Percentiles rank a stretch among this genome's conserved stretches.
Evolutionary conservation across 345 rosid genomes (phyloP).

Genomic region (Melaleuca alternifolia): DNA sequence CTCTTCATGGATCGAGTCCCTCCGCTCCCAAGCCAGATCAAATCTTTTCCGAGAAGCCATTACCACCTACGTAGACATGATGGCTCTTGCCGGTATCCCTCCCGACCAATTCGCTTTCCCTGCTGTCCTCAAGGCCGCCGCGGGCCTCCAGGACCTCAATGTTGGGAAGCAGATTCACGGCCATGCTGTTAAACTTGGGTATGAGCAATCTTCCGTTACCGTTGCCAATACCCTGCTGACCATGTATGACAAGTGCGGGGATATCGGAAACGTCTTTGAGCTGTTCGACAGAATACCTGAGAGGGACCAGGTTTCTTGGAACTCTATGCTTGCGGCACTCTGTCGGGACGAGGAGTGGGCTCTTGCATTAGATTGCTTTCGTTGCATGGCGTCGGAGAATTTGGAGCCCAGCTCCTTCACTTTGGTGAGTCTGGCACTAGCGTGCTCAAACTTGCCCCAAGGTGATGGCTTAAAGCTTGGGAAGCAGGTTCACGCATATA

Average conservation of each 20-base stretch:
- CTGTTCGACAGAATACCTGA: constrained; percentile 72
- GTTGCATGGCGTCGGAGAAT: constrained; percentile 42
- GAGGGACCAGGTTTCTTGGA: constrained; percentile 88
- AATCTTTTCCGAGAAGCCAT: constrained; percentile 53
- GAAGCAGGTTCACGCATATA: constrained; percentile 63
- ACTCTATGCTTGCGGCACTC: constrained; percentile 55
- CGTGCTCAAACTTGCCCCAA: constrained; percentile 51
- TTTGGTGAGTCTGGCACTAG: constrained; percentile 62
- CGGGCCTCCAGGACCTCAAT: constrained; percentile 36
- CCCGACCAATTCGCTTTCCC: constrained; percentile 80
- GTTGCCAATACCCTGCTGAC: constrained; percentile 69
- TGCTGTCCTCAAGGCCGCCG: constrained; percentile 55
- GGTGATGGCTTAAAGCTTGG: constrained; percentile 46
- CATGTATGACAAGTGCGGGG: constrained; percentile 61
- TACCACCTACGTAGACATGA: constrained; percentile 51
- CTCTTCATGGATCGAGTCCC: constrained; percentile 45
- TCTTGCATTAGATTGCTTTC: constrained; percentile 48
- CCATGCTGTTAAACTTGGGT: constrained; percentile 64
- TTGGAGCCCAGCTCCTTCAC: constrained; percentile 77
- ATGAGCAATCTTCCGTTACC: constrained; percentile 30
- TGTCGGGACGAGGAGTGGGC: constrained; percentile 67
- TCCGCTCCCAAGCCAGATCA: constrained; percentile 51
- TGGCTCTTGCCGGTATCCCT: constrained; percentile 20
- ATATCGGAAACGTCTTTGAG: constrained; percentile 31
- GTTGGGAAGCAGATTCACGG: constrained; percentile 75